Conservation (phyloP, 805 yeast species). For the Saccharomycopsis babjevae region DNA sequence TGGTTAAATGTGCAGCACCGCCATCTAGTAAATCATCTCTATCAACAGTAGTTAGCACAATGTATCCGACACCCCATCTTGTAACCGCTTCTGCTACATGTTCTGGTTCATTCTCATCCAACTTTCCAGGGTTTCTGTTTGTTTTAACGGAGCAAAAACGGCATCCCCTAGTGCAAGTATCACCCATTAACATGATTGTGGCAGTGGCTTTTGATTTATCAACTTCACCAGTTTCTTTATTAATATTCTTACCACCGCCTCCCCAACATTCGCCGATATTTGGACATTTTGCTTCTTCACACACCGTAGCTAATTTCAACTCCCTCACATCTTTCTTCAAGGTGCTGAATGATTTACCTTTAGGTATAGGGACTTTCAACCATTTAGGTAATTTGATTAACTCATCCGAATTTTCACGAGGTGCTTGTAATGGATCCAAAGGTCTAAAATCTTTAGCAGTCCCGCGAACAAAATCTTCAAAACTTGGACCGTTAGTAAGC, state of each 20-base stretch:
- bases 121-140: conserved; percentile 70
- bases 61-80: conserved; percentile 97
- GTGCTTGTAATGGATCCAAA: conserved; percentile 69
- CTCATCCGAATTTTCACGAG: conserved; percentile 48
- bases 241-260: conserved; percentile 49
- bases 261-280: conserved; percentile 99
- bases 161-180: conserved; percentile 99
- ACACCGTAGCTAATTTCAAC: conserved; percentile 83
- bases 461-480: conserved; percentile 82
- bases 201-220: conserved; percentile 84
- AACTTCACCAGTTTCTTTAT: conserved; percentile 14
- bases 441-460: conserved; percentile 50
- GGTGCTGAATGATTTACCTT: conserved; percentile 73
- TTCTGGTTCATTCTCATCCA: conserved; percentile 95
- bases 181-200: conserved; percentile 96
- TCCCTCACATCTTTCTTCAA: conserved; percentile 83
- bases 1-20: conserved; percentile 83
- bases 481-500: conserved; percentile 60
- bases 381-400: conserved; percentile 76
- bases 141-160: conserved; percentile 97
- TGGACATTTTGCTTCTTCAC: conserved; percentile 99
- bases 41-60: conserved; percentile 94
- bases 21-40: conserved; percentile 92
- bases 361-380: conserved; percentile 96
- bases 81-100: conserved; percentile 95